These are phyloP conservation scores for Arthrinium puccinioides DNA, from an alignment of 2,329 filamentous ascomycete genomes.

Conservation along the genomic window DNA sequence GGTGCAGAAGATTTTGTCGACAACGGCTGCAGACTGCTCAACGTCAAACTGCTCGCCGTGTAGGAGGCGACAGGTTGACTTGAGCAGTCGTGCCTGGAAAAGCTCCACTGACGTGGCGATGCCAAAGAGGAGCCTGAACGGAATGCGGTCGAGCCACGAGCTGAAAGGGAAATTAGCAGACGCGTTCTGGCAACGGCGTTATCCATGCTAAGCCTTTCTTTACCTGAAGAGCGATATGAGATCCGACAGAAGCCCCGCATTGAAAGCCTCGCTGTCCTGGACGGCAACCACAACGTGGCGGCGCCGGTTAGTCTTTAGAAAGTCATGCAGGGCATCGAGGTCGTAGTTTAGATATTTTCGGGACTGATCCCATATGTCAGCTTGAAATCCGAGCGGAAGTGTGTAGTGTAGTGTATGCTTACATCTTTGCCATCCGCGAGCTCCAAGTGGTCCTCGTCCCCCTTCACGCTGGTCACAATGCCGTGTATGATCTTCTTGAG, in stretches of 20 bases:
- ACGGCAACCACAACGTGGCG: constrained; percentile 64
- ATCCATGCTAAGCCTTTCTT: neutral
- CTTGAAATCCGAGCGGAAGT: neutral
- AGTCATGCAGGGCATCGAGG: constrained; percentile 60
- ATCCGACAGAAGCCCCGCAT: constrained; percentile 64
- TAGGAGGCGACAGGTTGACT: constrained; percentile 59
- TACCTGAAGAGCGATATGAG: constrained; percentile 62
- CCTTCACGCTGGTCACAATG: constrained; percentile 38
- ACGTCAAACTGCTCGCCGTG: constrained; percentile 71
- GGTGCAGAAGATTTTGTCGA: constrained; percentile 64
- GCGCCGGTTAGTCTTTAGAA: constrained; percentile 44
- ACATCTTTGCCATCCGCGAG: constrained; percentile 40
- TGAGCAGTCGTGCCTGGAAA: constrained; percentile 66
- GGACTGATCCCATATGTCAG: constrained; percentile 31
- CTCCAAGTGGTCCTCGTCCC: constrained; percentile 48
- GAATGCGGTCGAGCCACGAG: constrained; percentile 68
- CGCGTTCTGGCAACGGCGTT: constrained; percentile 1
- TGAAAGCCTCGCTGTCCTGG: constrained; percentile 78
- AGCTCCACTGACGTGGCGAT: constrained; percentile 77
- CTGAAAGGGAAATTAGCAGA: constrained; percentile 8
- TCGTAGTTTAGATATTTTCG: constrained; percentile 71
- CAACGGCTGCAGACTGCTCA: constrained; percentile 61
- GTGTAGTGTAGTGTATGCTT: constrained; percentile 14
- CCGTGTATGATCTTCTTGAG: constrained; percentile 69
- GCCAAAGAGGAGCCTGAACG: constrained; percentile 70